Percentiles rank a stretch among this genome's conserved stretches.
These are phyloP conservation scores for Geotrichum phurueaensis DNA, from an alignment of 1,139 yeast species.

Conservation along the genomic window DNA sequence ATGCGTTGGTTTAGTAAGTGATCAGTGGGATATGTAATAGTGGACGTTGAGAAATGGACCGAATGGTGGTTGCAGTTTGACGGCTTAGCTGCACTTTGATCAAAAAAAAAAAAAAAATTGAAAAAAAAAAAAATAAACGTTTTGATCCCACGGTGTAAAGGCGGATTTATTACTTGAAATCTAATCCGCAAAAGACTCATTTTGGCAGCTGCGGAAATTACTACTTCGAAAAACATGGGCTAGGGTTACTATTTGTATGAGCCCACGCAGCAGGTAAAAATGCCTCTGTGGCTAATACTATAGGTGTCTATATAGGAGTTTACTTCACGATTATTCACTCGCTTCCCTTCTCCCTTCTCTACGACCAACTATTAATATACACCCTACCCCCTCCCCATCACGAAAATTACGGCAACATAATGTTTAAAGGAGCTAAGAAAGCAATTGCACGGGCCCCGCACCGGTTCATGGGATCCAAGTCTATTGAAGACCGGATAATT, in stretches of 20 bases:
- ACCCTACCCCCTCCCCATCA: slow-evolving; percentile 17
- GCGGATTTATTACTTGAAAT: neutral
- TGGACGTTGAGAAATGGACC: neutral
- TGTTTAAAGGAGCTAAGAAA: slow-evolving; percentile 36
- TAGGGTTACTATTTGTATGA: neutral
- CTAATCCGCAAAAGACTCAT: neutral
- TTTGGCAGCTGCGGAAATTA: neutral
- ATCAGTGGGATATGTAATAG: neutral
- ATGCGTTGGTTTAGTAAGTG: neutral
- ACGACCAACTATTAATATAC: slow-evolving; percentile 11
- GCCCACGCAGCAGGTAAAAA: neutral
- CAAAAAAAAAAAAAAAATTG: neutral
- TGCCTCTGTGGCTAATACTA: neutral
- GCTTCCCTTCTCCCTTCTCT: neutral
- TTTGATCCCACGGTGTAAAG: slow-evolving; percentile 1
- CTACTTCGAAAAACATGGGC: neutral
- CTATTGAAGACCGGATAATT: slow-evolving; percentile 46
- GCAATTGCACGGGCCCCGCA: slow-evolving; percentile 39
- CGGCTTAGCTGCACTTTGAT: neutral
- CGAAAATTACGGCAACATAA: slow-evolving; percentile 13
- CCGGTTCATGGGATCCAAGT: slow-evolving; percentile 33
- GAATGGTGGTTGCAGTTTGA: neutral
- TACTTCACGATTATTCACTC: neutral
- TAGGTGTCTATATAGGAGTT: neutral
- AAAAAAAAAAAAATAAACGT: slow-evolving; percentile 1